A percentile compares a stretch with the other conserved stretches of the same genome.
Evolutionary conservation across 352 stramenopile genomes (phyloP).

Genomic region (Globisporangium rhizosaccharum): DNA sequence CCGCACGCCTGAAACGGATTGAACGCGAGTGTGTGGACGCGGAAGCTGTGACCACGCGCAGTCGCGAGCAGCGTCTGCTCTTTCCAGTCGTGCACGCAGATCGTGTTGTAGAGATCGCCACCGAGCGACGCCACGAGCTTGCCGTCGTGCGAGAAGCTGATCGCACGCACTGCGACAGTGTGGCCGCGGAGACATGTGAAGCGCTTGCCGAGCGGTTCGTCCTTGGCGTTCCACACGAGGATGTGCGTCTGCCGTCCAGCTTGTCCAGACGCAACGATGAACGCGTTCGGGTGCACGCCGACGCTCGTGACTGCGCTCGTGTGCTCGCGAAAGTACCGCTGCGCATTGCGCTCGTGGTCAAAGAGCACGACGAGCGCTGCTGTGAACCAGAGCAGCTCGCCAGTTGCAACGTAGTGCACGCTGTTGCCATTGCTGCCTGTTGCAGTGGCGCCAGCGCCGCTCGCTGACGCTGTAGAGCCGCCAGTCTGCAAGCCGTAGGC

Average conservation of each 20-base stretch:
- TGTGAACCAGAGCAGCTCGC: slow-evolving; percentile 64
- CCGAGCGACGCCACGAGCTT: slow-evolving; percentile 62
- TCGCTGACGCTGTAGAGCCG: slow-evolving; percentile 5
- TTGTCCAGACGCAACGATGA: slow-evolving; percentile 60
- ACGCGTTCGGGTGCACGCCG: slow-evolving; percentile 50
- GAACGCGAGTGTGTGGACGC: slow-evolving; percentile 58
- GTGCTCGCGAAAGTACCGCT: slow-evolving; percentile 60
- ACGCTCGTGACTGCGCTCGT: slow-evolving; percentile 53
- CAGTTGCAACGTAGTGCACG: slow-evolving; percentile 46
- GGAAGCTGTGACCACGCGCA: slow-evolving; percentile 58
- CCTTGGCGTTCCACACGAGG: slow-evolving; percentile 64
- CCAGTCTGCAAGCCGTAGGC: slow-evolving; percentile 56
- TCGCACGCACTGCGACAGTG: slow-evolving; percentile 43
- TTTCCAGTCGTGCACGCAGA: slow-evolving; percentile 72
- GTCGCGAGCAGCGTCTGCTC: slow-evolving; percentile 49
- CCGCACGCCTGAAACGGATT: slow-evolving; percentile 70
- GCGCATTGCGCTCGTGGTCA: slow-evolving; percentile 37
- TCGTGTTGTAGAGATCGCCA: slow-evolving; percentile 74
- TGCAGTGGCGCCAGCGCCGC: slow-evolving; percentile 6
- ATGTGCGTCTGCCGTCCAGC: slow-evolving; percentile 46
- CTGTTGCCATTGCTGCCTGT: slow-evolving; percentile 28
- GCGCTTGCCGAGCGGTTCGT: slow-evolving; percentile 47
- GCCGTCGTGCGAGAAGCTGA: slow-evolving; percentile 71
- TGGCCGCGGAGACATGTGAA: slow-evolving; percentile 51
- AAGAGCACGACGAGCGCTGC: slow-evolving; percentile 56